A percentile compares a stretch with the other conserved stretches of the same genome.
Conservation (phyloP, 371 early-diverging fungal genomes). For the Mucor lusitanicus region DNA sequence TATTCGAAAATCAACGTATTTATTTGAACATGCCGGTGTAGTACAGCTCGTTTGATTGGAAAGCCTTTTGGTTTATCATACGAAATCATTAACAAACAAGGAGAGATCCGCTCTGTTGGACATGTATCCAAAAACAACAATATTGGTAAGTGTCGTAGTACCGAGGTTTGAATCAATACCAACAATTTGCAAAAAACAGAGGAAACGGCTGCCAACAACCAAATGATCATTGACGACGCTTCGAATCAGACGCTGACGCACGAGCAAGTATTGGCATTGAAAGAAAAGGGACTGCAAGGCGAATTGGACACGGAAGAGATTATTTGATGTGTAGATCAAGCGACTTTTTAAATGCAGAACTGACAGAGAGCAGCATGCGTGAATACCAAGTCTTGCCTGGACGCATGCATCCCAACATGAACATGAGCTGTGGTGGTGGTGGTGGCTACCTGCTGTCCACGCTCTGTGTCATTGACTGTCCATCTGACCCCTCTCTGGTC, state of each 20-base stretch:
- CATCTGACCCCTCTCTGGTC: slow-evolving; percentile 33
- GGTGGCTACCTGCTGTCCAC: slow-evolving; percentile 86
- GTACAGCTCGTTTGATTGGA: too few relatives aligned
- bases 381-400: slow-evolving; percentile 89
- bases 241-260: slow-evolving; percentile 79
- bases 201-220: slow-evolving; percentile 87
- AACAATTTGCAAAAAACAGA: slow-evolving; percentile 31
- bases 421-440: slow-evolving; percentile 74
- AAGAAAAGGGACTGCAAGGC: slow-evolving; percentile 75
- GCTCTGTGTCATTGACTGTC: slow-evolving; percentile 61
- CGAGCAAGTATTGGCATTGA: slow-evolving; percentile 85
- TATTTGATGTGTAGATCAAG: slow-evolving; percentile 70
- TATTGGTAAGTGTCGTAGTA: slow-evolving; percentile 38
- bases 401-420: slow-evolving; percentile 95
- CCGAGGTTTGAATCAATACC: neutral
- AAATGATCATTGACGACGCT: slow-evolving; percentile 72
- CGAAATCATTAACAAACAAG: slow-evolving; percentile 70
- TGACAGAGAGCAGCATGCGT: slow-evolving; percentile 89
- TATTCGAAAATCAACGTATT: too few relatives aligned
- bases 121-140: slow-evolving; percentile 39
- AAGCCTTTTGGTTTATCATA: slow-evolving; percentile 82
- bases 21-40: too few relatives aligned
- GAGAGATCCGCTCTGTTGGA: slow-evolving; percentile 48
- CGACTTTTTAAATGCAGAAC: slow-evolving; percentile 75
- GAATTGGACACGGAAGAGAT: slow-evolving; percentile 65